A percentile compares a stretch with the other conserved stretches of the same genome.
phyloP scores from a whole-genome alignment of 1,284 basidiomycete genomes.

The Sanghuangporus baumii region DNA sequence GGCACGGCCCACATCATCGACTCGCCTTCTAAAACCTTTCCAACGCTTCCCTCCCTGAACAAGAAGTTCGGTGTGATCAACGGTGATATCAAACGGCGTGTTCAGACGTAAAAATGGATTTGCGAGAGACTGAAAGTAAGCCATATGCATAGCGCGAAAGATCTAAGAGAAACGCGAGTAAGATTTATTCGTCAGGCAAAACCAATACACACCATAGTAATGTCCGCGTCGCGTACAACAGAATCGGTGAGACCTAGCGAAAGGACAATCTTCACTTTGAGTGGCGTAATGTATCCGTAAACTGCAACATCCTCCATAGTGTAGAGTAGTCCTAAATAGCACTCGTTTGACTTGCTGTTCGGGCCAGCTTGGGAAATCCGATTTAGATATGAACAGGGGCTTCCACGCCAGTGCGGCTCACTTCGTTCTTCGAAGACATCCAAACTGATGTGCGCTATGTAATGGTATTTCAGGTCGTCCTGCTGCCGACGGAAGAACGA shows the following conservation, averaged over 20 bases:
- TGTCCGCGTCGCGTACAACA: slow-evolving; percentile 69
- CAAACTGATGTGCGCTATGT: slow-evolving; percentile 74
- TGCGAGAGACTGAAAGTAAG: slow-evolving; percentile 68
- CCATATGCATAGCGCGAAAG: slow-evolving; percentile 77
- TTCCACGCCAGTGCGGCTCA: slow-evolving; percentile 23
- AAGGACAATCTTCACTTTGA: slow-evolving; percentile 75
- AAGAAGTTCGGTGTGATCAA: slow-evolving; percentile 50
- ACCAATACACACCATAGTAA: slow-evolving; percentile 48
- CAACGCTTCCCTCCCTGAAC: slow-evolving; percentile 59
- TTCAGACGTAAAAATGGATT: slow-evolving; percentile 73
- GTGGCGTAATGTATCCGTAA: slow-evolving; percentile 77
- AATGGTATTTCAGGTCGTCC: slow-evolving; percentile 76
- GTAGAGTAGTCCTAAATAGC: slow-evolving; percentile 74
- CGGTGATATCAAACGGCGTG: slow-evolving; percentile 36
- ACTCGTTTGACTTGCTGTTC: slow-evolving; percentile 53
- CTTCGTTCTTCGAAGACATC: slow-evolving; percentile 78
- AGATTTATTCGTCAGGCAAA: neutral
- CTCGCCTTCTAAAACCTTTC: slow-evolving; percentile 57
- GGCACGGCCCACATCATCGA: slow-evolving; percentile 65
- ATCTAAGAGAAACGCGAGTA: slow-evolving; percentile 38
- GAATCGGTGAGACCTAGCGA: slow-evolving; percentile 71
- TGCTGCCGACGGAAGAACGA: slow-evolving; percentile 52
- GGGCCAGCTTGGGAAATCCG: slow-evolving; percentile 25
- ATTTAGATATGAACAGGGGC: slow-evolving; percentile 13
- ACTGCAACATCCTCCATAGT: slow-evolving; percentile 79